A percentile compares a stretch with the other conserved stretches of the same genome.
Evolutionary conservation across 2,329 filamentous ascomycete genomes (phyloP).

Genomic region (Exophiala lecanii-corni): DNA sequence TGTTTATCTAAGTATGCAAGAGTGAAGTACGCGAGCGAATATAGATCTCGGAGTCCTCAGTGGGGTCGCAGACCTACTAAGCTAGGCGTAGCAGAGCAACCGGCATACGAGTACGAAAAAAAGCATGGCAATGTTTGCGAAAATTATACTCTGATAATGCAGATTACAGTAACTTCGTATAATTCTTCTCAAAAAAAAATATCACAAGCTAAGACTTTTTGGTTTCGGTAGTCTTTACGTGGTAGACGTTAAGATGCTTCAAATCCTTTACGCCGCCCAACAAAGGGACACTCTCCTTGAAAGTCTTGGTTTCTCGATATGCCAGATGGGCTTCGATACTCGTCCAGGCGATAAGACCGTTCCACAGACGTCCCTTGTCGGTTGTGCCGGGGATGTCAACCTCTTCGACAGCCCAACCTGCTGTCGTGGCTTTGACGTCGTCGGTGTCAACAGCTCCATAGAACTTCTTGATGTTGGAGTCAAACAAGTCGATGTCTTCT

Average conservation of each 20-base stretch:
- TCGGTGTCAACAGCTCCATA: constrained; percentile 10
- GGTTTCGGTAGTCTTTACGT: constrained; percentile 16
- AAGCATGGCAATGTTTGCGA: too few relatives aligned
- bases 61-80: too few relatives aligned
- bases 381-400: constrained; percentile 29
- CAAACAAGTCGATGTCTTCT: constrained; percentile 21
- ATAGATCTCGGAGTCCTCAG: too few relatives aligned
- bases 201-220: constrained; percentile 1
- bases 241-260: constrained; percentile 23
- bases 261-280: constrained; percentile 25
- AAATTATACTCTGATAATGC: too few relatives aligned
- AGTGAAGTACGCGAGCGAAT: too few relatives aligned
- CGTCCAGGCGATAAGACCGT: constrained; percentile 36
- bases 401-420: constrained; percentile 29
- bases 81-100: too few relatives aligned
- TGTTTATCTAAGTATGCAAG: too few relatives aligned
- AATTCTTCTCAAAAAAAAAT: too few relatives aligned
- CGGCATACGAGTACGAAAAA: too few relatives aligned
- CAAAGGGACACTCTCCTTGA: constrained; percentile 32
- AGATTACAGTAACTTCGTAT: too few relatives aligned
- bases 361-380: constrained; percentile 27
- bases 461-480: constrained; percentile 19
- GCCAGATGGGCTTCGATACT: constrained; percentile 36
- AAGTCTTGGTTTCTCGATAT: constrained; percentile 34
- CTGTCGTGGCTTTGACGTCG: constrained; percentile 20